phyloP scores from a whole-genome alignment of 345 rosid species.

The Arabidopsis arenosa region DNA sequence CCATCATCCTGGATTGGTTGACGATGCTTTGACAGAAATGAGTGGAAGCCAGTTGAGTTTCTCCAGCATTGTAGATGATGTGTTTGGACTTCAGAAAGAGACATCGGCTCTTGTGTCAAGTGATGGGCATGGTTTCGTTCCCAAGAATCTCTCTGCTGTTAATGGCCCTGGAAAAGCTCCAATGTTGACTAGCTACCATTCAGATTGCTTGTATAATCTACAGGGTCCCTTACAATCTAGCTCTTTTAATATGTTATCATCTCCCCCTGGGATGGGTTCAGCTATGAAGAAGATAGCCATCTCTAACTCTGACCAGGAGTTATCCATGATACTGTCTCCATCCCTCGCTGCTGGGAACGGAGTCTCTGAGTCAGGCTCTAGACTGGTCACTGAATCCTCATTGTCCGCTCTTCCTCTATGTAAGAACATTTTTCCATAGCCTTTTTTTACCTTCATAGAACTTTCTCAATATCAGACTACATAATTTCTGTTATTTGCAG shows the following conservation, averaged over 20 bases:
- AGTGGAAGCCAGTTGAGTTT: slow-evolving; percentile 67
- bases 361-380: slow-evolving; percentile 52
- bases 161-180: slow-evolving; percentile 27
- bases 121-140: slow-evolving; percentile 54
- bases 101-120: slow-evolving; percentile 53
- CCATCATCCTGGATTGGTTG: slow-evolving; percentile 60
- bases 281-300: slow-evolving; percentile 56
- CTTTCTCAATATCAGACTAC: slow-evolving; percentile 8
- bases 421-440: slow-evolving; percentile 61
- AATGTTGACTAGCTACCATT: slow-evolving; percentile 57
- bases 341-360: slow-evolving; percentile 53
- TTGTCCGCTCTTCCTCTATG: slow-evolving; percentile 71
- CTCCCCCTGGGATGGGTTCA: slow-evolving; percentile 58
- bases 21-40: slow-evolving; percentile 59
- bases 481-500: slow-evolving; percentile 50
- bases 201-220: slow-evolving; percentile 58
- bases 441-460: slow-evolving; percentile 12
- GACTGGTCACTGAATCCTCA: slow-evolving; percentile 57
- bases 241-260: slow-evolving; percentile 57
- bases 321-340: slow-evolving; percentile 68
- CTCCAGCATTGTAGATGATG: slow-evolving; percentile 87
- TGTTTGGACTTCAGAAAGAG: slow-evolving; percentile 87
- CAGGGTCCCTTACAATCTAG: slow-evolving; percentile 60
- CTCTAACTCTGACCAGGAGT: slow-evolving; percentile 86
- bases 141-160: slow-evolving; percentile 25